phyloP scores from a whole-genome alignment of 495 filamentous ascomycete genomes.

The Hypoxylon crocopeplum region DNA sequence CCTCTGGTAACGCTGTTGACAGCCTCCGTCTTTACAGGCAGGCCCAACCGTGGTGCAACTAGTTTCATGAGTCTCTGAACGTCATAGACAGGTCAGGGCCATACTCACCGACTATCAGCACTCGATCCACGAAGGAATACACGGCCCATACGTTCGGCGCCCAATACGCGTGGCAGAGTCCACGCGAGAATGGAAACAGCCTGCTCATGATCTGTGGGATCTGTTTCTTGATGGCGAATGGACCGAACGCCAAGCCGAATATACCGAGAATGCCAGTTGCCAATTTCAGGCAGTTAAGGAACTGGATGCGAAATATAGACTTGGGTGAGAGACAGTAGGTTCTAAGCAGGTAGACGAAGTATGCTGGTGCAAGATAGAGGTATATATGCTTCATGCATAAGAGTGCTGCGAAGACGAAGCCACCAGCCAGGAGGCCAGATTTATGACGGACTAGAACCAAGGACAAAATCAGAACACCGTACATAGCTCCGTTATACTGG shows the following conservation, averaged over 20 bases:
- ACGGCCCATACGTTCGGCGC: constrained; percentile 97
- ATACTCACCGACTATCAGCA: constrained; percentile 76
- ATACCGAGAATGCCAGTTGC: constrained; percentile 72
- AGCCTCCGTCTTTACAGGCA: constrained; percentile 74
- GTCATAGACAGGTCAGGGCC: constrained; percentile 6
- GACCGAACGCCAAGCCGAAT: constrained; percentile 87
- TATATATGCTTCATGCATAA: constrained; percentile 98
- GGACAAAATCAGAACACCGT: constrained; percentile 85
- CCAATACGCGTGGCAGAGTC: constrained; percentile 97
- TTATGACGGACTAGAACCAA: constrained; percentile 80
- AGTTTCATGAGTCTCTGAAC: constrained; percentile 34
- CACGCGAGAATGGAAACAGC: constrained; percentile 92
- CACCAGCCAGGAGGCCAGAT: constrained; percentile 78
- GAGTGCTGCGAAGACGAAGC: constrained; percentile 80
- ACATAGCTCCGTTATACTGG: constrained; percentile 98
- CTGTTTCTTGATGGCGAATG: constrained; percentile 84
- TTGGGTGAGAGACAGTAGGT: constrained; percentile 85
- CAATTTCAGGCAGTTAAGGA: constrained; percentile 82
- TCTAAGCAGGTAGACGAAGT: constrained; percentile 86
- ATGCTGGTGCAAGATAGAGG: constrained; percentile 93
- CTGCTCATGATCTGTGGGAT: constrained; percentile 84
- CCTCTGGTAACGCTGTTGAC: constrained; percentile 89
- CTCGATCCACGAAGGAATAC: constrained; percentile 88
- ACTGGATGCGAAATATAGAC: constrained; percentile 76
- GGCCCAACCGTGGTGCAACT: constrained; percentile 81